Conservation (phyloP, 108 stramenopile genomes). For the Skeletonema potamos region DNA sequence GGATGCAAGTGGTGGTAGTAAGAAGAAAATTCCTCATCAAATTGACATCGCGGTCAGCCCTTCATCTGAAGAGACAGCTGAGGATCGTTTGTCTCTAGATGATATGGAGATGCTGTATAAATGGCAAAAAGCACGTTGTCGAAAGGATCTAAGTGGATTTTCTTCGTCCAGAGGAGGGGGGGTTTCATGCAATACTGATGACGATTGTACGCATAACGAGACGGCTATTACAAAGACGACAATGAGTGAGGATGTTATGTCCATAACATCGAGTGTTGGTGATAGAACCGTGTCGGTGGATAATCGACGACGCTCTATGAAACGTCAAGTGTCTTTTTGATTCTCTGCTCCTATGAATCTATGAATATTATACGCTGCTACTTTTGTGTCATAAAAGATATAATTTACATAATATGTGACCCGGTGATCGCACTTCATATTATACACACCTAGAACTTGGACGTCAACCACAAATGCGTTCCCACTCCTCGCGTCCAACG, state of each 20-base stretch:
- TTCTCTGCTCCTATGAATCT: not conserved
- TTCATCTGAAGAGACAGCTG: not conserved
- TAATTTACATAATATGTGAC: too few relatives aligned
- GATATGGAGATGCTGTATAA: not conserved
- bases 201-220: not conserved
- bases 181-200: not conserved
- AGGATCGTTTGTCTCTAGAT: not conserved
- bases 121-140: constrained; percentile 1
- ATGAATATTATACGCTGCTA: not conserved
- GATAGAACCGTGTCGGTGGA: not conserved
- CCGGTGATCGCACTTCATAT: not conserved
- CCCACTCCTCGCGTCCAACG: constrained; percentile 81
- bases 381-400: too few relatives aligned
- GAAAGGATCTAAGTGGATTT: not conserved
- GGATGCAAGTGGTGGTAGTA: not conserved
- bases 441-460: not conserved
- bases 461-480: constrained; percentile 54
- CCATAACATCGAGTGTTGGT: not conserved
- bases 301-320: not conserved
- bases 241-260: not conserved
- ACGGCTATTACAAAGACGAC: not conserved
- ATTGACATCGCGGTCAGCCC: not conserved
- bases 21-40: not conserved
- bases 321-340: not conserved
- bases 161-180: not conserved